Percentiles rank a stretch among this genome's conserved stretches.
Evolutionary conservation across 495 filamentous ascomycete species (phyloP).

Genomic region (Xylaria scruposa): DNA sequence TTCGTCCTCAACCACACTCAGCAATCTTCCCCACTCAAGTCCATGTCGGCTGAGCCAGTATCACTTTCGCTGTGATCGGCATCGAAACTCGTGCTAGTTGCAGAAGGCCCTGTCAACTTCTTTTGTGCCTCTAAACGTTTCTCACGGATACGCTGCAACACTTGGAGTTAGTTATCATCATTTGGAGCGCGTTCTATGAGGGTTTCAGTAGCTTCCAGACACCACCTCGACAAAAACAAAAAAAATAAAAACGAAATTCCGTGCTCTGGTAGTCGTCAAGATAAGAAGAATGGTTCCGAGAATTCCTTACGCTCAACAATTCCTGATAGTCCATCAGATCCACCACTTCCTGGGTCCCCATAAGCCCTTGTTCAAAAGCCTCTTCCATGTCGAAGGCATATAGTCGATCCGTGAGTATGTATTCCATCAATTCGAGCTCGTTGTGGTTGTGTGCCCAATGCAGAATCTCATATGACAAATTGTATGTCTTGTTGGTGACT

Average conservation of each 20-base stretch:
- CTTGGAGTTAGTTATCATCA: constrained; percentile 35
- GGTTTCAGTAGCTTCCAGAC: no score
- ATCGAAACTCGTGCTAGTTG: neutral
- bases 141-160: neutral
- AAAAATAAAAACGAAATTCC: no score
- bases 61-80: constrained; percentile 10
- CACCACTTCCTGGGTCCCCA: constrained; percentile 14
- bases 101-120: constrained; percentile 31
- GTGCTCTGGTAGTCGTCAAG: no score
- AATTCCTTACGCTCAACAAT: constrained; percentile 40
- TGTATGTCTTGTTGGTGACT: constrained; percentile 1
- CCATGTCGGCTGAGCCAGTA: constrained; percentile 6
- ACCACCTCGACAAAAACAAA: no score
- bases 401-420: constrained; percentile 19
- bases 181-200: no score
- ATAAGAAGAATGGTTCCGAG: neutral
- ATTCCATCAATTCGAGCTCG: neutral
- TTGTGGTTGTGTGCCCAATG: neutral
- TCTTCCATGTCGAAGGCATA: constrained; percentile 7
- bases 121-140: constrained; percentile 34
- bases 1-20: neutral
- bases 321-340: constrained; percentile 46
- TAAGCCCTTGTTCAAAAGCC: constrained; percentile 14
- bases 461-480: neutral
- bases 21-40: constrained; percentile 9